Conservation (phyloP, 2,329 filamentous ascomycete genomes). For the Amesomyces nigricolor region DNA sequence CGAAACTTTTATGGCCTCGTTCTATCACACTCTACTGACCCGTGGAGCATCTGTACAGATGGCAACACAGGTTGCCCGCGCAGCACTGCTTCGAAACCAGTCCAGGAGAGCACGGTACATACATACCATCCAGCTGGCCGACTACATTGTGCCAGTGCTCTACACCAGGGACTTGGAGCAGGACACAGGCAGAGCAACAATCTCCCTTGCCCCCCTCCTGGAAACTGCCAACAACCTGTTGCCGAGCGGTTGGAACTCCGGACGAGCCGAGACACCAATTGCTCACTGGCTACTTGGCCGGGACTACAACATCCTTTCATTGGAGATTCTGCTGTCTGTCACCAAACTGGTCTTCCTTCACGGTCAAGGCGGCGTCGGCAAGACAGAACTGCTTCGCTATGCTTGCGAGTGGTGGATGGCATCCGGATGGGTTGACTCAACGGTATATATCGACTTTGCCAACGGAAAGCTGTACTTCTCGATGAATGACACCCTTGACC, state of each 20-base stretch:
- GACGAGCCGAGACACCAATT: background rate
- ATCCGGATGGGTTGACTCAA: background rate
- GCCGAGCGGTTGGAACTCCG: background rate
- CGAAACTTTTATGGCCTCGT: background rate
- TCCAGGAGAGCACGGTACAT: background rate
- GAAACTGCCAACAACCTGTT: background rate
- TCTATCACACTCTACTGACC: background rate
- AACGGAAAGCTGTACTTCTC: background rate
- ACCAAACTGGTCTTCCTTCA: background rate
- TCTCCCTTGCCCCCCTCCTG: background rate
- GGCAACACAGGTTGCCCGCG: background rate
- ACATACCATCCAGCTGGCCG: background rate
- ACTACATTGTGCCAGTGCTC: slow-evolving; percentile 1
- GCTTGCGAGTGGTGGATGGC: background rate
- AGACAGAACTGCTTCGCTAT: slow-evolving; percentile 1
- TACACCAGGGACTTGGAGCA: background rate
- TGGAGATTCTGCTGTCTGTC: background rate
- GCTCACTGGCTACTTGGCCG: background rate
- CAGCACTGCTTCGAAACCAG: background rate
- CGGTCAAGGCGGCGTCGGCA: slow-evolving; percentile 1
- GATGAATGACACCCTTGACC: background rate
- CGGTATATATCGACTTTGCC: background rate
- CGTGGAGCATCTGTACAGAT: background rate
- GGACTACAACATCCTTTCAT: background rate
- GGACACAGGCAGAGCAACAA: background rate